Base-by-base conservation (phyloP, 2,329 filamentous ascomycete genomes). In the Sporothrix protearum region DNA sequence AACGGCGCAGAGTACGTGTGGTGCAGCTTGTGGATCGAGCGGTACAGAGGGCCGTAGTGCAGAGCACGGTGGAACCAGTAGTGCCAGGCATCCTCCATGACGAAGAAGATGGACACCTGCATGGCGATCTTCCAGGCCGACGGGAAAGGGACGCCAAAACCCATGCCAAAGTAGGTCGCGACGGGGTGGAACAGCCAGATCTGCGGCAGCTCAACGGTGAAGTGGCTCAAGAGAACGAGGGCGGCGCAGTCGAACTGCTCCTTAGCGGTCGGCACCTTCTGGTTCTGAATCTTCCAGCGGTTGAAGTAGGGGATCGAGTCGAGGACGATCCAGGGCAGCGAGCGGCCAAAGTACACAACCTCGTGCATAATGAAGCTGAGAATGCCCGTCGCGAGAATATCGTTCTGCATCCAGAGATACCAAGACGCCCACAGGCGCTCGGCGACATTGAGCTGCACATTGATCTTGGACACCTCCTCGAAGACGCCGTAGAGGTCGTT, bases 111-210 rank as follows among this genome's bases (percentile, higher is more conserved):
- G 73, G 90, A 88, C 76, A 99, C 95, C 78, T 99, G 96, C 80
- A 92, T 89, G 75, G 91, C 91, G 86, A 99, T 98, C 78, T 90
- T 97, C 83, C 87, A 91, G 76, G 91, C 78, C 14, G 91, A 85
- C 45, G 96, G 96, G 85, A 99, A 99, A 10, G 95, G 96, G 66
- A 97, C 92, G 74, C 89, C 88, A 75, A 92, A 97, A 72, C 90
- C 86, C 82, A 99, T 91, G 77, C 96, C 96, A 80, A 93, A 94
- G 83, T 89, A 97, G 80, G 94, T 93, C 72, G 95, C 95, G 85
- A 97, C 89, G 39, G 96, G 96, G 85, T 99, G 96, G 88, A 99
- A 99, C 77, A 98, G 88, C 95, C 95, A 98, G 81, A 98, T 98
- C 83, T 98, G 96, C 74, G 96, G 96, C 49, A 99, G 88, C 83